Percentiles rank a stretch among this genome's conserved stretches.
phyloP scores from a whole-genome alignment of 2,329 filamentous ascomycete genomes.

The Aspergillus tubingensis region DNA sequence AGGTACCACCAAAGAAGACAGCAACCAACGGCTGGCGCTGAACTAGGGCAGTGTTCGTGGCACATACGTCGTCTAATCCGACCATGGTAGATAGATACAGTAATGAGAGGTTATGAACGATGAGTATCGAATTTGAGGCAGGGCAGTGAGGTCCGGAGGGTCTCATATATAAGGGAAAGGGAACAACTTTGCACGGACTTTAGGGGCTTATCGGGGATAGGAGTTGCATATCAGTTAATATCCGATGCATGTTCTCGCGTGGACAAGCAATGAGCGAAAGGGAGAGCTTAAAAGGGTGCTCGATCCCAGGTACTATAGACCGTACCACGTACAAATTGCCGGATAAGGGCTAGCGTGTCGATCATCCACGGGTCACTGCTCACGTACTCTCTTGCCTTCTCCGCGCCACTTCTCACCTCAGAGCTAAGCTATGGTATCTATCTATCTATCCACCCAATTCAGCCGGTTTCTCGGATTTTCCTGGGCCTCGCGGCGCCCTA shows the following conservation, averaged over 20 bases:
- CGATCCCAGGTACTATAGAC: not conserved
- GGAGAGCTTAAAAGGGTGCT: not conserved
- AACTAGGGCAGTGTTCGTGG: conserved; percentile 4
- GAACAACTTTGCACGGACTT: not conserved
- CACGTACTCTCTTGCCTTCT: not conserved
- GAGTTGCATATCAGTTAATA: not conserved
- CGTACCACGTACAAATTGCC: conserved; percentile 1
- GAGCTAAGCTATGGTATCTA: not conserved
- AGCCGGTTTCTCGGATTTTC: not conserved
- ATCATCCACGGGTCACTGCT: too few species aligned
- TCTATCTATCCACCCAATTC: not conserved
- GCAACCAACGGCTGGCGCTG: conserved; percentile 8
- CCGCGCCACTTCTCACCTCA: not conserved
- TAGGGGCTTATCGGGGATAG: not conserved
- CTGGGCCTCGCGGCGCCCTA: not conserved
- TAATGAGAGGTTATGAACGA: not conserved
- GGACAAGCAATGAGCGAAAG: not conserved
- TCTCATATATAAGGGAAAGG: not conserved
- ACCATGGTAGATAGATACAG: not conserved
- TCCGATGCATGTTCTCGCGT: not conserved
- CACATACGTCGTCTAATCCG: not conserved
- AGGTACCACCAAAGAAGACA: conserved; percentile 11
- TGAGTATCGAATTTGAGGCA: not conserved
- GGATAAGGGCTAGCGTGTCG: not conserved
- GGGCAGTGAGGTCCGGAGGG: not conserved